These are phyloP conservation scores for Penicillium herquei DNA, from an alignment of 495 filamentous ascomycete species.

Conservation along the genomic window DNA sequence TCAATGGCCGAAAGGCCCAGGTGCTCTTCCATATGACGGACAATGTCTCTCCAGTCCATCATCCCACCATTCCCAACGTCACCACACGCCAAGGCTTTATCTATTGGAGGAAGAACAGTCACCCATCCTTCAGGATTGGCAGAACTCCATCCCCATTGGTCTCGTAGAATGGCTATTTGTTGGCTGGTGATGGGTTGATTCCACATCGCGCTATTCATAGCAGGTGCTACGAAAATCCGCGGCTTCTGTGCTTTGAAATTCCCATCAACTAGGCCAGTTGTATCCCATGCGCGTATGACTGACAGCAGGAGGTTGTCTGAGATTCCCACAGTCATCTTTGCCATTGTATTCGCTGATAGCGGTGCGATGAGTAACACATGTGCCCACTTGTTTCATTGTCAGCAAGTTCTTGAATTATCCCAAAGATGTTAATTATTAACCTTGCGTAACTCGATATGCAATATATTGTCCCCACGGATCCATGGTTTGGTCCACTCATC, in stretches of 20 bases:
- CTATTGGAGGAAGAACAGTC: conserved; percentile 64
- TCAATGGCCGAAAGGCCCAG: conserved; percentile 8
- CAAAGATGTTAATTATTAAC: not conserved
- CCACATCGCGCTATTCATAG: conserved; percentile 94
- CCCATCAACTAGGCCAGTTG: conserved; percentile 57
- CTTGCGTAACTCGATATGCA: conserved; percentile 81
- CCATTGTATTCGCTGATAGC: conserved; percentile 73
- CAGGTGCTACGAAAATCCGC: conserved; percentile 47
- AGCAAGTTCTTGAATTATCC: not conserved
- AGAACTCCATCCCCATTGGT: conserved; percentile 64
- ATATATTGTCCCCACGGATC: conserved; percentile 56
- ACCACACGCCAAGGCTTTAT: conserved; percentile 79
- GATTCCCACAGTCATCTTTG: conserved; percentile 69
- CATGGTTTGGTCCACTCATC: conserved; percentile 81
- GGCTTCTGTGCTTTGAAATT: conserved; percentile 22
- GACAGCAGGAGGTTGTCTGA: conserved; percentile 66
- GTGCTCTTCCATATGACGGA: conserved; percentile 53
- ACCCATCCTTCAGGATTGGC: conserved; percentile 65
- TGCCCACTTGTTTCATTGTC: conserved; percentile 53
- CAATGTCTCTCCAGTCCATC: conserved; percentile 73
- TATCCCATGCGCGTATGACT: conserved; percentile 88
- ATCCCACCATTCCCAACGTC: conserved; percentile 75
- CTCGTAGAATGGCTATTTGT: conserved; percentile 64
- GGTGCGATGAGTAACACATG: conserved; percentile 80
- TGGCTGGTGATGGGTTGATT: conserved; percentile 73